Conservation (phyloP, 306 rosid species). For the Prunus kanzakura region DNA sequence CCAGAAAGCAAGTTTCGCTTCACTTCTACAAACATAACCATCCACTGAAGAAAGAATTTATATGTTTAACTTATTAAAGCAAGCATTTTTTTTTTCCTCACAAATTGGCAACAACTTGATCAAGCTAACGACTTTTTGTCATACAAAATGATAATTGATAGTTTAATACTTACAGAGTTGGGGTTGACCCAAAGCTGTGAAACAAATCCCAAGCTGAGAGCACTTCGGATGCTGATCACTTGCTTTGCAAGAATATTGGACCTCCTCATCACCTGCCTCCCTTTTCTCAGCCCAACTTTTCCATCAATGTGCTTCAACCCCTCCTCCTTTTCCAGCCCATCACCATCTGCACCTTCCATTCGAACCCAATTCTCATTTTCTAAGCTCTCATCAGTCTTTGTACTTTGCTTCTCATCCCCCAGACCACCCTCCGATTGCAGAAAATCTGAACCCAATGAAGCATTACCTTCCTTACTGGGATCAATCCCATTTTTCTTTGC, state of each 20-base stretch:
- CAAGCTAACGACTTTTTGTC: neutral
- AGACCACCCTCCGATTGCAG: conserved; percentile 19
- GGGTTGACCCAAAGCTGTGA: conserved; percentile 97
- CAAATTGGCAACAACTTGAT: neutral
- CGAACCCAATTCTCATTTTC: conserved; percentile 38
- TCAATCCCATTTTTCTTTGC: neutral
- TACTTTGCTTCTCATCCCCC: conserved; percentile 15
- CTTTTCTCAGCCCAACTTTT: conserved; percentile 41
- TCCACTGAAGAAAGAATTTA: conserved; percentile 58
- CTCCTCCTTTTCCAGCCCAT: conserved; percentile 34
- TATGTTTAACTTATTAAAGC: neutral
- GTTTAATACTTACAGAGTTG: conserved; percentile 42
- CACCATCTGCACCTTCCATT: conserved; percentile 27
- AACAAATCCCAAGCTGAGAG: conserved; percentile 80
- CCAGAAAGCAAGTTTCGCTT: conserved; percentile 89
- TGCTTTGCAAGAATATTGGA: conserved; percentile 87
- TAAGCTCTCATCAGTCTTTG: conserved; percentile 14
- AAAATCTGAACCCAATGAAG: conserved; percentile 21
- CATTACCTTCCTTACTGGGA: conserved; percentile 10
- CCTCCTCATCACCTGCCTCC: conserved; percentile 63
- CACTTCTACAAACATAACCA: conserved; percentile 73
- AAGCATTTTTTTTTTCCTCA: neutral
- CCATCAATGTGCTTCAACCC: conserved; percentile 32
- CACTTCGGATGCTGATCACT: conserved; percentile 67
- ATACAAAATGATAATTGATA: neutral